Evolutionary conservation across 129 eudicot genomes (phyloP), one percentile per base, ranked within the genome.

Genomic region (Lactuca sativa): DNA sequence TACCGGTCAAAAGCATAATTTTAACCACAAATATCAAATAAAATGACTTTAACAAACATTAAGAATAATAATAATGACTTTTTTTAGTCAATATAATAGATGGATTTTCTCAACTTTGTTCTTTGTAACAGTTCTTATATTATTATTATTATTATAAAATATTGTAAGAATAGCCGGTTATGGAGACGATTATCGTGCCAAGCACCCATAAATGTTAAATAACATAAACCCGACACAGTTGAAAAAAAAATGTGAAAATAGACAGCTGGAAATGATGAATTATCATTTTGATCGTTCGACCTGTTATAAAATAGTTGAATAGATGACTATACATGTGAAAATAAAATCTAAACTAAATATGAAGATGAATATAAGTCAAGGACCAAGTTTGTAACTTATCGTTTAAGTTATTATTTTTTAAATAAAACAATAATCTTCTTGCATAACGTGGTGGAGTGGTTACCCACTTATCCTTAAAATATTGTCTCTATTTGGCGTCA

Each of bases 381-480:
- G 52, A 47, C 52, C 52, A 47, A 47, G n/a, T 47, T 9, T 47
- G 52, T 11, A 47, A 47, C 15, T 47, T 47, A 11, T 11, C 15
- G n/a, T 47, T 47, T 47, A 47, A 12, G 49, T 8, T 43, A 43
- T 9, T 43, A 9, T 43, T 8, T 6, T 36, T 36, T 36, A 47
- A 10, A 11, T 48, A 66, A 47, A 7, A 32, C 10, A 47, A 65
- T 12, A 59, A 38, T 62, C 32, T 15, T 37, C 49, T 15, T 57
- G 7, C 75, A 71, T 59, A 58, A 71, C 67, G 75, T 71, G 75
- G 75, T 33, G 36, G 74, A 59, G 75, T 71, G 66, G 75, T 59
- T 71, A 59, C 59, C 67, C 75, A 71, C 75, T 13, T 48, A 71
- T 10, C 25, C 59, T 47, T 32, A 41, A 0, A 59, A 59, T 48